Percentiles rank a stretch among this genome's conserved stretches.
Evolutionary conservation across 208 protist genomes (phyloP).

Genomic region (Acanthamoeba comandoni): DNA sequence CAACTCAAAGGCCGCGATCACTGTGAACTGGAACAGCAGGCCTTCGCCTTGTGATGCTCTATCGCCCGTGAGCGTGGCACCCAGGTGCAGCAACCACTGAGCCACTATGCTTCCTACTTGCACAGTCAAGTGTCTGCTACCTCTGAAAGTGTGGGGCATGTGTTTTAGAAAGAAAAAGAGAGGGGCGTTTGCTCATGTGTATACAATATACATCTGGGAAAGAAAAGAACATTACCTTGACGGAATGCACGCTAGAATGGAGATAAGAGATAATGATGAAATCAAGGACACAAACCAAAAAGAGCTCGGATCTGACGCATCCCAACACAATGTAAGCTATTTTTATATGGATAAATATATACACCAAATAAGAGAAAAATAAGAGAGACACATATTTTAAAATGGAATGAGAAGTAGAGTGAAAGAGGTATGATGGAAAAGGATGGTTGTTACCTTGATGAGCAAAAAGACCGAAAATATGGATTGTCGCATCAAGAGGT

Average conservation of each 20-base stretch:
- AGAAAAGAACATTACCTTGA: background rate
- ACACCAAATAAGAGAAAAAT: background rate
- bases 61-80: too few relatives aligned
- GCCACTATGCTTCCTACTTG: constrained; percentile 10
- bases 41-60: too few relatives aligned
- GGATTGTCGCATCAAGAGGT: constrained; percentile 32
- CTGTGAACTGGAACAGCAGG: too few relatives aligned
- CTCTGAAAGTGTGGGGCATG: background rate
- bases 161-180: background rate
- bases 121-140: background rate
- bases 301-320: background rate
- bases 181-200: background rate
- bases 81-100: constrained; percentile 39
- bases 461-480: constrained; percentile 4
- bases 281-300: constrained; percentile 5
- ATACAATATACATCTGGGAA: background rate
- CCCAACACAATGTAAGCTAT: constrained; percentile 1
- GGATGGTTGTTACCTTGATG: constrained; percentile 7
- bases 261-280: background rate
- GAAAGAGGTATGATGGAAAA: background rate
- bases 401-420: background rate
- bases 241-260: constrained; percentile 22
- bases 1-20: too few relatives aligned
- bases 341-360: background rate
- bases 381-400: background rate